These are phyloP conservation scores for Colletotrichum sp. DNA, from an alignment of 2,329 filamentous ascomycete species.

Conservation along the genomic window DNA sequence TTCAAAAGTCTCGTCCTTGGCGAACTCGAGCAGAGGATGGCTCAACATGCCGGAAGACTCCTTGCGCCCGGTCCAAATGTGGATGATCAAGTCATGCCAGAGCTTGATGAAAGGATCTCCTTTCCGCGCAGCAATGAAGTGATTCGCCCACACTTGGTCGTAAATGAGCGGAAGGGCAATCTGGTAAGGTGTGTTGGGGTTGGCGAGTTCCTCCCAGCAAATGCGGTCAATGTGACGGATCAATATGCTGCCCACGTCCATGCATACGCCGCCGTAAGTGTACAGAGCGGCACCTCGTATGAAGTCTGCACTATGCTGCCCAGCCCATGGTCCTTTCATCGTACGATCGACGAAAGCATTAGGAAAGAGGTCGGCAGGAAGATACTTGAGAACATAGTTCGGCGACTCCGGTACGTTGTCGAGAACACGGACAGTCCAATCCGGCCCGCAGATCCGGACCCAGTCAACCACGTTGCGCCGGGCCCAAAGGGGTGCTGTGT, in stretches of 20 bases:
- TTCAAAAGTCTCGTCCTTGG: conserved; percentile 21
- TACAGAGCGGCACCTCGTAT: conserved; percentile 46
- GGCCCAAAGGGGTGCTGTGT: conserved; percentile 28
- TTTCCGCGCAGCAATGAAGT: conserved; percentile 46
- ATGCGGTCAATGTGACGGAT: conserved; percentile 44
- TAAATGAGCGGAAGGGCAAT: conserved; percentile 23
- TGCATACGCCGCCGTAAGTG: conserved; percentile 46
- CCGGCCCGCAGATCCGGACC: conserved; percentile 37
- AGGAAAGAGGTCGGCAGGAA: conserved; percentile 38
- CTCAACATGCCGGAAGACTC: conserved; percentile 34
- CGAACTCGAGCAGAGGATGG: conserved; percentile 30
- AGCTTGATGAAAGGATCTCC: conserved; percentile 47
- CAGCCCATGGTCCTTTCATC: conserved; percentile 48
- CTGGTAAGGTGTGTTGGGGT: conserved; percentile 38
- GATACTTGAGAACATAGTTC: conserved; percentile 38
- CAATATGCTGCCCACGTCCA: conserved; percentile 47
- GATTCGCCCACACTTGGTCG: conserved; percentile 38
- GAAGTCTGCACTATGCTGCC: conserved; percentile 51
- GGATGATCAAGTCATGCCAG: conserved; percentile 42
- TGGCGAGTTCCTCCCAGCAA: conserved; percentile 44
- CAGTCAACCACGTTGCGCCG: conserved; percentile 41
- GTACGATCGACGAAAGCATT: conserved; percentile 44
- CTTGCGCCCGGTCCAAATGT: conserved; percentile 38
- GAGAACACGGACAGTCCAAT: conserved; percentile 45
- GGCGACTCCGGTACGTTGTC: conserved; percentile 38